phyloP scores from a whole-genome alignment of 352 stramenopile species.

The Phytophthora podocarpi region DNA sequence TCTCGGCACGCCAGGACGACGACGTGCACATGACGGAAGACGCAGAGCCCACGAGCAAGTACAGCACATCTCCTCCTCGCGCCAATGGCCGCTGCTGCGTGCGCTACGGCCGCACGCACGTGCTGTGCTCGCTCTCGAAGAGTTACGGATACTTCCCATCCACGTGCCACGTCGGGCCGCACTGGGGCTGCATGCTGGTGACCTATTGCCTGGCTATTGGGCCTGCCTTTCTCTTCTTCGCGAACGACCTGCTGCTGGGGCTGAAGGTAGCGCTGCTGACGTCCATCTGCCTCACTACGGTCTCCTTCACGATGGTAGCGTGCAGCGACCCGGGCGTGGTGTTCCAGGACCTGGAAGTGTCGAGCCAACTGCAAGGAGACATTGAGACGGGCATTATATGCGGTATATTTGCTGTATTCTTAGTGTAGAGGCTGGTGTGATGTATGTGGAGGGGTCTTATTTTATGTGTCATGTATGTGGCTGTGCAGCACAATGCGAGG shows the following conservation, averaged over 20 bases:
- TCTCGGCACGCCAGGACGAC: conserved; percentile 2
- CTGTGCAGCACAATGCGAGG: conserved; percentile 75
- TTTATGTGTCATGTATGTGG: neutral
- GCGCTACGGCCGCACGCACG: conserved; percentile 60
- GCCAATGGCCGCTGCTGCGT: conserved; percentile 38
- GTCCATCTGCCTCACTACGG: conserved; percentile 62
- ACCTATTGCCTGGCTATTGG: conserved; percentile 73
- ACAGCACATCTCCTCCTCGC: conserved; percentile 8
- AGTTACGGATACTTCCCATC: conserved; percentile 63
- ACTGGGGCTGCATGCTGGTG: conserved; percentile 77
- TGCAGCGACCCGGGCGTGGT: conserved; percentile 80
- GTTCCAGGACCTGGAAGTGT: conserved; percentile 48
- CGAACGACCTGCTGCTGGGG: conserved; percentile 44
- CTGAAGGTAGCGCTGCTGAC: conserved; percentile 54
- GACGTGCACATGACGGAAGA: conserved; percentile 20
- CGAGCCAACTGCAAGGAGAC: conserved; percentile 30
- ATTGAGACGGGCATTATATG: conserved; percentile 67
- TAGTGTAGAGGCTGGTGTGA: neutral
- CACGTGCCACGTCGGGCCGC: conserved; percentile 71
- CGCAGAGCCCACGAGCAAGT: conserved; percentile 29
- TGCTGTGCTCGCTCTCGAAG: conserved; percentile 57
- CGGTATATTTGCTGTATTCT: conserved; percentile 33
- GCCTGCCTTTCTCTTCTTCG: conserved; percentile 58
- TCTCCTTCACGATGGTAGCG: conserved; percentile 78
- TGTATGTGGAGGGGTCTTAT: neutral